These are phyloP conservation scores for Stenocarpella maydis DNA, from an alignment of 2,329 filamentous ascomycete species.

Conservation along the genomic window DNA sequence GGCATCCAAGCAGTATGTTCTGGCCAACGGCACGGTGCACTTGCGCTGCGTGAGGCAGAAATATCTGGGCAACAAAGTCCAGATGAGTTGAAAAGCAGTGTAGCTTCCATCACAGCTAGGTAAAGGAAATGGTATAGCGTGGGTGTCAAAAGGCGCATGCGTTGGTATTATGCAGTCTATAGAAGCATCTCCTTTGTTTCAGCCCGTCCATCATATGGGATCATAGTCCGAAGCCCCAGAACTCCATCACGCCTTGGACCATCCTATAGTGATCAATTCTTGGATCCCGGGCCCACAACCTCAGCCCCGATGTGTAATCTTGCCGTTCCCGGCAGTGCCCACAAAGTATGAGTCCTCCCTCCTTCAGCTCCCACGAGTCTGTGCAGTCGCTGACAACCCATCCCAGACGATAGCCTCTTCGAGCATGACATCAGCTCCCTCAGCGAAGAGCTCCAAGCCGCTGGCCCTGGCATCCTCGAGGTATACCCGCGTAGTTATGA, in stretches of 20 bases:
- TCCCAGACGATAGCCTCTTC: constrained; percentile 27
- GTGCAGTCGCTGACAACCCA: constrained; percentile 3
- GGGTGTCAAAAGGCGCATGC: not conserved
- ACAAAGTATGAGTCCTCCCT: not conserved
- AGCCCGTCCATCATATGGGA: constrained; percentile 1
- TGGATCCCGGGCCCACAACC: no score
- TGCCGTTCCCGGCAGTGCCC: not conserved
- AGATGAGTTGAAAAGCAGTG: no score
- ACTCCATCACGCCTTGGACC: not conserved
- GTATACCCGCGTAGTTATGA: constrained; percentile 51
- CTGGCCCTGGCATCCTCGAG: constrained; percentile 34
- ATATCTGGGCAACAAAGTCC: no score
- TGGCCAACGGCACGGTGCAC: no score
- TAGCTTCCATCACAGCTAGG: no score
- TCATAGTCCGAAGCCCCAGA: not conserved
- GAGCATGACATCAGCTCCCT: constrained; percentile 25
- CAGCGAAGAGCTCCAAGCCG: constrained; percentile 41
- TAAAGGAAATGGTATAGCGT: not conserved
- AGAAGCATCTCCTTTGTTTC: not conserved
- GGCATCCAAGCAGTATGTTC: no score
- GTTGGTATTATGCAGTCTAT: constrained; percentile 15
- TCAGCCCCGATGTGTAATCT: no score
- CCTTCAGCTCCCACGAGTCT: not conserved
- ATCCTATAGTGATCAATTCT: not conserved
- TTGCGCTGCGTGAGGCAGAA: no score